Base-by-base conservation (phyloP, 2,329 filamentous ascomycete genomes). In the Paracorniculantispora psalliotae region DNA sequence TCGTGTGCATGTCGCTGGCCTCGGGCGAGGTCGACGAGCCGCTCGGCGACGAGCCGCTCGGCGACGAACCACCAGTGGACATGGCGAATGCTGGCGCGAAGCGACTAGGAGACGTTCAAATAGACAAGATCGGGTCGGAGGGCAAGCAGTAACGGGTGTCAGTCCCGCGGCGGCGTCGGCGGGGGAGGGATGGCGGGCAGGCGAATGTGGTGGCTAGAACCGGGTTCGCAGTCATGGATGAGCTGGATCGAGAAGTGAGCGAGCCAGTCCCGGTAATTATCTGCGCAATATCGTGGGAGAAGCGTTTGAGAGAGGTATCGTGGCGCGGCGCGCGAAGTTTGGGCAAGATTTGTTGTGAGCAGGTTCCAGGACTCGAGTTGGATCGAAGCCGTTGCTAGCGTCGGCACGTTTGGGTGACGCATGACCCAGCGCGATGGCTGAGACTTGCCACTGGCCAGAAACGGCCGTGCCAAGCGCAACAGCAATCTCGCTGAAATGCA, bases 391-490 rank as follows among this genome's bases (percentile, higher is more conserved):
- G 19, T 54, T 46, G 51, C 46, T 54, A 54, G 51, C 52, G 33
- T 55, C 52, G 43, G 52, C 52, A 46, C 41, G 52, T 41, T 35
- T 55, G 52, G 26, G 39, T 55, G 52, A 55, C 52, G 39, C 52
- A 55, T 46, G 52, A 46, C 52, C n/a, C 52, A 46, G 41, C 52
- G 52, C 9, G 39, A 55, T 37, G 39, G 52, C 52, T 55, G 52
- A 55, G 52, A 46, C 41, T 41, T 26, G 52, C 52, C 39, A 46
- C 52, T 25, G 41, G 39, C 52, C 44, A 55, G 52, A 41, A 55
- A 33, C 17, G 35, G 13, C 28, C 23, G 33, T 15, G 21, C n/a
- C 21, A 28, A 30, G 26, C 12, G 23, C 15, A 28, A 26, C 21
- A 26, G 17, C 49, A 12, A n/a, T 25, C 44, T 30, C n/a, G 44